These are phyloP conservation scores for Aspergillus sclerotioniger DNA, from an alignment of 495 filamentous ascomycete species.

Conservation along the genomic window DNA sequence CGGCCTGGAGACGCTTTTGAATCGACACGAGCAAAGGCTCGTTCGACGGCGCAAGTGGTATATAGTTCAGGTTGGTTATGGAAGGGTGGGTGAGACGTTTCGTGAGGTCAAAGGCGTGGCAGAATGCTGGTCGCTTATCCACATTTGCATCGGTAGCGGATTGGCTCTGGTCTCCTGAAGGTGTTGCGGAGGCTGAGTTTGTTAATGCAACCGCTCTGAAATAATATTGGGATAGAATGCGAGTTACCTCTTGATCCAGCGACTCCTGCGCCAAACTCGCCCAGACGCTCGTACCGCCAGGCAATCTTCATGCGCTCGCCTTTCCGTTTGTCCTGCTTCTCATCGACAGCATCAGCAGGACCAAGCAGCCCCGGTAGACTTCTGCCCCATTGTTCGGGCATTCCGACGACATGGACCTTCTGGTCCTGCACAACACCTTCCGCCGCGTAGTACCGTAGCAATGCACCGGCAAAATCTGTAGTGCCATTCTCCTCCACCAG, in stretches of 20 bases:
- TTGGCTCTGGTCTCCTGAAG: constrained; percentile 26
- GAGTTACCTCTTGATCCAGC: constrained; percentile 54
- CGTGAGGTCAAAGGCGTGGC: constrained; percentile 85
- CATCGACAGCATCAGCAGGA: constrained; percentile 44
- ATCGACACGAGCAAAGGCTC: constrained; percentile 65
- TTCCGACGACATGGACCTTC: constrained; percentile 77
- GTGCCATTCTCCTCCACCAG: constrained; percentile 91
- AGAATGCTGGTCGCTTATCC: constrained; percentile 55
- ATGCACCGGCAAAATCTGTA: constrained; percentile 84
- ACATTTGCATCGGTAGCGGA: constrained; percentile 19
- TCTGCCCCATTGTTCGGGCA: constrained; percentile 74
- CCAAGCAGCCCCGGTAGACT: constrained; percentile 74
- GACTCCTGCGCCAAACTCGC: constrained; percentile 56
- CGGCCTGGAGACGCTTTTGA: constrained; percentile 55
- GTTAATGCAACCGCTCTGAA: constrained; percentile 17
- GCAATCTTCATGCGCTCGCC: constrained; percentile 95
- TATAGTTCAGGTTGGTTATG: constrained; percentile 55
- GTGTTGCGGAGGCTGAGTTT: constrained; percentile 23
- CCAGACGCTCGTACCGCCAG: constrained; percentile 90
- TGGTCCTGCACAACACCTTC: constrained; percentile 94
- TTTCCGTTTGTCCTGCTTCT: constrained; percentile 39
- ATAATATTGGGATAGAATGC: constrained; percentile 4
- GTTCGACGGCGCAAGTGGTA: constrained; percentile 49
- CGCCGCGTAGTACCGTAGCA: constrained; percentile 87
- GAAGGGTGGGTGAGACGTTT: constrained; percentile 69